Evolutionary conservation across 345 rosid genomes (phyloP), one percentile per base, ranked within the genome.

Genomic region (Iberis pinnata): DNA sequence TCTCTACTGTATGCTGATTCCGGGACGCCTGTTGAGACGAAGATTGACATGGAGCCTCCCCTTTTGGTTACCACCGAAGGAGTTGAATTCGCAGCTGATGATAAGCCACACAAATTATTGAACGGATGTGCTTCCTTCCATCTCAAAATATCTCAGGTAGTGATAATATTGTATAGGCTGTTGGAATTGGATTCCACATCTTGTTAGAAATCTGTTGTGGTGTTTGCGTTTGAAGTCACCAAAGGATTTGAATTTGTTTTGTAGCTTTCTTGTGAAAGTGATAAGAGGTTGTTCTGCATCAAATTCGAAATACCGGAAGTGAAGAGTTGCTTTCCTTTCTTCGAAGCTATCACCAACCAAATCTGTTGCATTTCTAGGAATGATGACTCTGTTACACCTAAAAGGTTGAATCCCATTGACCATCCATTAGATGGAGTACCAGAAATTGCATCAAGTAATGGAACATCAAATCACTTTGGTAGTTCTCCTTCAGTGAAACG

Each of bases 211-310:
- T 27, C 32, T 27, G 32, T 32, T 32, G 37, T 32, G n/a, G 12
- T 32, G 12, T 32, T 33, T 42, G n/a, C 2, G 2, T 12, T 43
- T 24, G 8, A 39, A 42, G 4, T 18, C 29, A 29, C 25, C 43
- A 16, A 18, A 60, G 31, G 13, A 57, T 45, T 18, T 46, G n/a
- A 26, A 9, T 53, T 63, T 35, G 58, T 45, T 14, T 58, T 51
- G 65, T 82, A 84, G 95, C 97, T 82, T 47, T 88, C 94, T 47
- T 82, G 88, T 56, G 77, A 79, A 71, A 77, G 80, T 46, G 97
- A 88, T 20, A 79, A 82, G 69, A 82, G 81, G 72, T 63, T 82
- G 63, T 84, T 88, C 67, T 53, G 76, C 50, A 65, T 88, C 59
- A 84, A 74, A 63, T 79, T 88, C 49, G 76, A 74, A 63, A 63